Evolutionary conservation across 441 rosid genomes (phyloP).

Genomic region (Erysimum cheiri): DNA sequence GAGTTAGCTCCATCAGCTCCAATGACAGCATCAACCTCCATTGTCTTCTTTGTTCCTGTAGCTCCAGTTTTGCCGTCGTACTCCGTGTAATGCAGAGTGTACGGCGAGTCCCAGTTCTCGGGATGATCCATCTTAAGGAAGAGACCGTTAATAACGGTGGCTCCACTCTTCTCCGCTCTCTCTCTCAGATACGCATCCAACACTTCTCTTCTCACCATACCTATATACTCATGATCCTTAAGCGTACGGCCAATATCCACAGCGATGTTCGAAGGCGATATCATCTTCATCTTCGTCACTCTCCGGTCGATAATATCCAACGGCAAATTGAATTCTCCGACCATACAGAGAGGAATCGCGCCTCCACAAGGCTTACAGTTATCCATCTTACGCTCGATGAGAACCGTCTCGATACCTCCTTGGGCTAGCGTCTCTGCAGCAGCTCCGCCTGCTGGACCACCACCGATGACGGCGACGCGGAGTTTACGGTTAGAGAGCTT

Average conservation of each 20-base stretch:
- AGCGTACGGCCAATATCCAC: conserved; percentile 85
- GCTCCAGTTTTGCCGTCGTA: conserved; percentile 71
- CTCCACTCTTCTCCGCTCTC: conserved; percentile 75
- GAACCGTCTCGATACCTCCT: conserved; percentile 81
- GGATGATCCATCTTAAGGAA: conserved; percentile 86
- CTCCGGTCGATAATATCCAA: conserved; percentile 82
- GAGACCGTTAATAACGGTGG: conserved; percentile 76
- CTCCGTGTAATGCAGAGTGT: conserved; percentile 78
- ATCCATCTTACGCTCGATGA: conserved; percentile 87
- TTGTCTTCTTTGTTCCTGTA: conserved; percentile 69
- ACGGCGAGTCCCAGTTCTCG: conserved; percentile 52
- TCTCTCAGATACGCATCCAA: conserved; percentile 75
- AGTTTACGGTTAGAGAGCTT: conserved; percentile 70
- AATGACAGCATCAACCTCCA: conserved; percentile 91
- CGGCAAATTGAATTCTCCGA: conserved; percentile 88
- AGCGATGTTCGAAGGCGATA: conserved; percentile 86
- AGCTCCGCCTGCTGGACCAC: conserved; percentile 84
- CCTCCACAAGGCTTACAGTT: conserved; percentile 96
- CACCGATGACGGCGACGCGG: conserved; percentile 85
- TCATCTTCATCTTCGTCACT: conserved; percentile 95
- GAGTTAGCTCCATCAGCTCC: conserved; percentile 98
- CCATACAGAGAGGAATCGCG: conserved; percentile 92
- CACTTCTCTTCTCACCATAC: conserved; percentile 92
- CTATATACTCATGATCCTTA: conserved; percentile 91
- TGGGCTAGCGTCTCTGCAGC: conserved; percentile 79